phyloP scores from a whole-genome alignment of 192 early-diverging fungal genomes.

The Funneliformis mosseae region DNA sequence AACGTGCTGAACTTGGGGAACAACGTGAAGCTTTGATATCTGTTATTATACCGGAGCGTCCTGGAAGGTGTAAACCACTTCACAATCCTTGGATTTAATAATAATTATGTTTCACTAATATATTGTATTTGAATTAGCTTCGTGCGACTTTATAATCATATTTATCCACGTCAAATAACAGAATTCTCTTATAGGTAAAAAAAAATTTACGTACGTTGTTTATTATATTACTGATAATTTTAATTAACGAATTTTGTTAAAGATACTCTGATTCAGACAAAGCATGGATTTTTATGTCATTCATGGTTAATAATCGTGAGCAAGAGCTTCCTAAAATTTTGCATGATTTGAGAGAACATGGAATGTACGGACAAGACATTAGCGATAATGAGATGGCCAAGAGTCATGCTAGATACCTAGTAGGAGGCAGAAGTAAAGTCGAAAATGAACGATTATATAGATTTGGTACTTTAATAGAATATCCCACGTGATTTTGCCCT shows the following conservation, averaged over 20 bases:
- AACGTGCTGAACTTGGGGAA: conserved; percentile 95
- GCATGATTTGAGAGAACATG: conserved; percentile 51
- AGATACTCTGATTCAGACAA: conserved; percentile 74
- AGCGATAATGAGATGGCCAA: conserved; percentile 94
- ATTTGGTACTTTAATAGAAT: conserved; percentile 55
- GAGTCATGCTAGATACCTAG: conserved; percentile 92
- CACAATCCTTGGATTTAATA: not conserved
- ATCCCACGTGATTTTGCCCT: not conserved
- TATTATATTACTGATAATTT: not conserved
- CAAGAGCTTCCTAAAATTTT: conserved; percentile 75
- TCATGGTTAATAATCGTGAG: conserved; percentile 74
- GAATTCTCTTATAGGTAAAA: conserved; percentile 82
- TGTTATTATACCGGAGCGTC: conserved; percentile 90
- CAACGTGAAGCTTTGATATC: conserved; percentile 86
- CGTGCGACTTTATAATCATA: conserved; percentile 73
- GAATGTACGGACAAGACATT: conserved; percentile 83
- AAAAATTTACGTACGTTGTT: not conserved
- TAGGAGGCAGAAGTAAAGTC: conserved; percentile 80
- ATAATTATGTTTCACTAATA: not conserved
- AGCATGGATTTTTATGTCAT: conserved; percentile 90
- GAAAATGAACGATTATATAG: conserved; percentile 88
- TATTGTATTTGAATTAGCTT: conserved; percentile 52
- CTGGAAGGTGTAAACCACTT: conserved; percentile 60
- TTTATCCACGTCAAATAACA: conserved; percentile 85
- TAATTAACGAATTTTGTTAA: conserved; percentile 18